Base-by-base conservation (phyloP, 2,329 filamentous ascomycete species). In the Trichocomaceae sp. region DNA sequence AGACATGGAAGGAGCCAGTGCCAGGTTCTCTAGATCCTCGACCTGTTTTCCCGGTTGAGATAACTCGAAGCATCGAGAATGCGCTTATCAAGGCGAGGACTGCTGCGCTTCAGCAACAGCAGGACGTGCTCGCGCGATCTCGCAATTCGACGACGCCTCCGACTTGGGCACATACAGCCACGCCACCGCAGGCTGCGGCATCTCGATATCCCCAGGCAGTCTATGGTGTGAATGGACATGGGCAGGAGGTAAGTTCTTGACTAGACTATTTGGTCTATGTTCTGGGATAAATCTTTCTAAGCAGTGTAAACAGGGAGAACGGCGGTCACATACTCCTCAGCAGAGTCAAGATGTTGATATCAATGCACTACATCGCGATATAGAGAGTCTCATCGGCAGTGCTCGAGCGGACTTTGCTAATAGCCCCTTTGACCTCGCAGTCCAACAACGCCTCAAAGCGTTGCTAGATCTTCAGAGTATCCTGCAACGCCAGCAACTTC, bases 1-100 rank as follows among this genome's bases (percentile, higher is more conserved):
- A 88, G 72, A 99, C 93, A 0, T 99, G 93, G 93, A 97, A 96
- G 72, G 89, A 96, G 65, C 89, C 93, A 2, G 90, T 97, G 13
- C 90, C 92, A 1, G 93, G 92, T 48, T 96, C 93, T 13, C 83
- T 95, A 68, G 92, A 96, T 65, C 86, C 86, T n/a, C 83, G 89
- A 59, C 91, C 93, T 7, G 92, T 99, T 50, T 99, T 99, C 67
- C 83, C 90, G 26, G 80, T 84, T 39, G 90, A 97, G 55, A 83
- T 91, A 56, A 95, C 92, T 44, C 83, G 87, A 51, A 88, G 89
- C 44, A 97, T 99, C 62, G 93, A 99, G 71, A 95, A 90, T 71
- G 91, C 92, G 50, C 78, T 99, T 57, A 89, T 93, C 70, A 96
- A 93, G 71, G 90, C 88, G 51, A 79, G 80, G 58, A 82, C 81